phyloP scores from a whole-genome alignment of 2,329 filamentous ascomycete species.

The Metarhizium rileyi region DNA sequence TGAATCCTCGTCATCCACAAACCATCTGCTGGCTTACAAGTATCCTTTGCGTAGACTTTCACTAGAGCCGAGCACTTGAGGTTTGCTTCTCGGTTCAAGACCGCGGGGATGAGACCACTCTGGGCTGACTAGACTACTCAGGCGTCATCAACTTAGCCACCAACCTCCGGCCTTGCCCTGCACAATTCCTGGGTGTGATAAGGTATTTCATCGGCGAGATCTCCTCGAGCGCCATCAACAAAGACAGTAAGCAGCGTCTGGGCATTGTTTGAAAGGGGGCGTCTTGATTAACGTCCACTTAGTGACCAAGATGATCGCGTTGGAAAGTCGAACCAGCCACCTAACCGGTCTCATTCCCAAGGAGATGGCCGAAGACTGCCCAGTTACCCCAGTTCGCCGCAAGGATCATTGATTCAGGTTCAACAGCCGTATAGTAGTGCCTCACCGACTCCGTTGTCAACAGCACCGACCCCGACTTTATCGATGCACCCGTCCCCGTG shows the following conservation, averaged over 20 bases:
- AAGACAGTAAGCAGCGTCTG: conserved; percentile 22
- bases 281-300: not conserved
- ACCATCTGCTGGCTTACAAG: not conserved
- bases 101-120: conserved; percentile 6
- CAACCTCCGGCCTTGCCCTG: conserved; percentile 43
- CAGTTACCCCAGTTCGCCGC: conserved; percentile 11
- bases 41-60: conserved; percentile 37
- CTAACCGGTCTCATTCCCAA: conserved; percentile 1
- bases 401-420: conserved; percentile 8
- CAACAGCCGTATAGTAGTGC: conserved; percentile 5
- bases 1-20: conserved; percentile 1
- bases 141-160: conserved; percentile 53
- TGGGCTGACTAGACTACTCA: conserved; percentile 22
- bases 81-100: conserved; percentile 24
- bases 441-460: conserved; percentile 3
- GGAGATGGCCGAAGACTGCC: conserved; percentile 10
- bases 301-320: conserved; percentile 15
- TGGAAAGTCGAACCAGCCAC: not conserved
- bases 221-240: conserved; percentile 47
- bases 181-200: conserved; percentile 42
- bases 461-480: conserved; percentile 8
- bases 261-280: not conserved
- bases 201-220: conserved; percentile 49
- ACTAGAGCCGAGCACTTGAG: conserved; percentile 53
- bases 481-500: conserved; percentile 14